Evolutionary conservation across 2,329 filamentous ascomycete genomes (phyloP).

Genomic region (Fusarium ambrosium): DNA sequence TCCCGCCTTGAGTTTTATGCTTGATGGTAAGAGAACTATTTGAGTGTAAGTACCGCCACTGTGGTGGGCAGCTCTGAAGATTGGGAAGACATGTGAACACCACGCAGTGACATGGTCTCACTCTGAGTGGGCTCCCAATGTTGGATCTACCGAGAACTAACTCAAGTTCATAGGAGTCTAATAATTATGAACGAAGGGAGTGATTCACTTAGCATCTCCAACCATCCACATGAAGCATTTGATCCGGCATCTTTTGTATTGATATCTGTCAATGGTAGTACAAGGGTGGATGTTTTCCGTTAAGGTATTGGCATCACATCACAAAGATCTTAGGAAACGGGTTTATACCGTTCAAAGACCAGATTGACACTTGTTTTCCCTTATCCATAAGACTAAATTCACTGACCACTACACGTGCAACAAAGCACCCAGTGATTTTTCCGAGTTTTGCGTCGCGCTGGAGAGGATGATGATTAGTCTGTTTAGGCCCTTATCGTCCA

Average conservation of each 20-base stretch:
- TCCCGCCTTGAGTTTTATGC: not conserved
- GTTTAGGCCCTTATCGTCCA: not conserved
- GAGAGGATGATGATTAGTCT: not conserved
- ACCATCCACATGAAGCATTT: too few relatives aligned
- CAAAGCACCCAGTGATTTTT: not conserved
- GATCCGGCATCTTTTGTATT: not conserved
- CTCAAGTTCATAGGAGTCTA: too few relatives aligned
- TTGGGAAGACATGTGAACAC: too few relatives aligned
- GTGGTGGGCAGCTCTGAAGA: not conserved
- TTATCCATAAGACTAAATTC: not conserved
- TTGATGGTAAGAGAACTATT: not conserved
- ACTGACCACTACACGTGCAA: not conserved
- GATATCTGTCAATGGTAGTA: not conserved
- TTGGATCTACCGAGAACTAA: too few relatives aligned
- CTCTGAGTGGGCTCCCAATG: too few relatives aligned
- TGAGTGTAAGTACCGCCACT: not conserved
- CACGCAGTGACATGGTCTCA: too few relatives aligned
- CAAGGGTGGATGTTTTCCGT: not conserved
- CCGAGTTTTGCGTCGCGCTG: too few relatives aligned
- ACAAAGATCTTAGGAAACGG: not conserved
- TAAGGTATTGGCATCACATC: not conserved
- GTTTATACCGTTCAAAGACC: not conserved
- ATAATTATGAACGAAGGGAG: too few relatives aligned
- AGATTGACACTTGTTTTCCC: not conserved
- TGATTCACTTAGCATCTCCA: too few relatives aligned